A percentile compares a stretch with the other conserved stretches of the same genome.
Conservation (phyloP, 2,329 filamentous ascomycete genomes). For the Fusarium sp. region DNA sequence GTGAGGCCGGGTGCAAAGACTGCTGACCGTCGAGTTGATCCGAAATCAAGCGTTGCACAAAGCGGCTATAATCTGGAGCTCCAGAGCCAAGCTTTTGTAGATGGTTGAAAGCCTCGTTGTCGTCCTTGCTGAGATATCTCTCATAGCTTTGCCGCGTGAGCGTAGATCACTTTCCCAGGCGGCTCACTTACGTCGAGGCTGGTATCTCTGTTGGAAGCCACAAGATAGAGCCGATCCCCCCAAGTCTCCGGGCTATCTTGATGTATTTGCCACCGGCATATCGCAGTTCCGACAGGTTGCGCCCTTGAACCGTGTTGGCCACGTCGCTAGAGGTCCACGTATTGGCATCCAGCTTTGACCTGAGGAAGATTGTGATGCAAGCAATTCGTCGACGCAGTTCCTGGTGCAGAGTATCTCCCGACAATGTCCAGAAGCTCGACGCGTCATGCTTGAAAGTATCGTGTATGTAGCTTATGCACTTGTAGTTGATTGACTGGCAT, state of each 20-base stretch:
- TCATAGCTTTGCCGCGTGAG: constrained; percentile 43
- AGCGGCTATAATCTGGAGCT: constrained; percentile 22
- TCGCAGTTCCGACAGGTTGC: constrained; percentile 42
- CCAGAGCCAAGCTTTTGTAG: constrained; percentile 32
- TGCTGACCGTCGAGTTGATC: constrained; percentile 30
- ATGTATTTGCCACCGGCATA: constrained; percentile 49
- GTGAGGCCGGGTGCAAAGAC: fast-evolving
- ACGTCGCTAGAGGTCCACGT: constrained; percentile 35
- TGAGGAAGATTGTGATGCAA: constrained; percentile 45
- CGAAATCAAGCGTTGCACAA: constrained; percentile 41
- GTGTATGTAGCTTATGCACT: constrained; percentile 24
- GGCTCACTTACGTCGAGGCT: constrained; percentile 46
- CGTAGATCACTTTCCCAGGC: fast-evolving
- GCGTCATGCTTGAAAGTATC: constrained; percentile 22
- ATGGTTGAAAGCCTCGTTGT: constrained; percentile 45
- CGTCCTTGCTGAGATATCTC: constrained; percentile 48
- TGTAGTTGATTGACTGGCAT: constrained; percentile 29
- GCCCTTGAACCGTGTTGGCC: constrained; percentile 31
- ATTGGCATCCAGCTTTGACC: constrained; percentile 41
- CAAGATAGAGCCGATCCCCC: constrained; percentile 44
- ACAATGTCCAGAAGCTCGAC: constrained; percentile 38
- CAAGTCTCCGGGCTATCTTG: constrained; percentile 46
- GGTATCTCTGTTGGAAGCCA: constrained; percentile 48
- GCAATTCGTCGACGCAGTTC: constrained; percentile 45
- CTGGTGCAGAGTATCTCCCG: constrained; percentile 22